Percentiles rank a stretch among this genome's conserved stretches.
phyloP scores from a whole-genome alignment of 2,329 filamentous ascomycete species.

The Pseudocercospora macadamiae region DNA sequence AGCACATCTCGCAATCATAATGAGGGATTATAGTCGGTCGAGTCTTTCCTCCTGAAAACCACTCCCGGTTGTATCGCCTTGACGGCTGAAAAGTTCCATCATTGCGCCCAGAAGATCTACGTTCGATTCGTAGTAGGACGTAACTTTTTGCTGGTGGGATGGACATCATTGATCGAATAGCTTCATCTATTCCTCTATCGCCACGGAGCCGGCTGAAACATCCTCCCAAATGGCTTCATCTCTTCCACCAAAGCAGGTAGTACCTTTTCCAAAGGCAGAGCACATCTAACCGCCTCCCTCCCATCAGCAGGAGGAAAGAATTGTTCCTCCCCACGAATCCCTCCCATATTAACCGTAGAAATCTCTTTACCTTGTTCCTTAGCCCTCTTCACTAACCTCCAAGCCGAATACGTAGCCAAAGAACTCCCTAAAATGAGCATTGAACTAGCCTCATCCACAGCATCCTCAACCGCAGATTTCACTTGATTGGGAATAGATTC shows the following conservation, averaged over 20 bases:
- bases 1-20: no score
- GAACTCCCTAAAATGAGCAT: slow-evolving; percentile 85
- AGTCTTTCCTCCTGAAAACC: no score
- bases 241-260: slow-evolving; percentile 40
- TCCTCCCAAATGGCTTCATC: slow-evolving; percentile 19
- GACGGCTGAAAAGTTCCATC: no score
- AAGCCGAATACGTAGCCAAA: slow-evolving; percentile 92
- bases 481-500: slow-evolving; percentile 74
- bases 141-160: no score
- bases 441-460: slow-evolving; percentile 74
- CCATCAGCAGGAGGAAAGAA: slow-evolving; percentile 61
- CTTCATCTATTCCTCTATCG: no score
- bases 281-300: slow-evolving; percentile 43
- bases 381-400: slow-evolving; percentile 82
- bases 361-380: slow-evolving; percentile 82
- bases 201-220: slow-evolving; percentile 5
- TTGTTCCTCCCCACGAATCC: slow-evolving; percentile 75
- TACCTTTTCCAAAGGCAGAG: slow-evolving; percentile 45
- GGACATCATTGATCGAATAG: no score
- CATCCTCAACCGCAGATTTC: slow-evolving; percentile 76
- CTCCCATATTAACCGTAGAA: slow-evolving; percentile 82
- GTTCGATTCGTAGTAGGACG: no score
- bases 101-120: no score
- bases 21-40: no score
- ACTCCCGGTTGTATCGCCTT: no score